phyloP scores from a whole-genome alignment of 176 grass and related monocot genomes.

The Musa acuminata region DNA sequence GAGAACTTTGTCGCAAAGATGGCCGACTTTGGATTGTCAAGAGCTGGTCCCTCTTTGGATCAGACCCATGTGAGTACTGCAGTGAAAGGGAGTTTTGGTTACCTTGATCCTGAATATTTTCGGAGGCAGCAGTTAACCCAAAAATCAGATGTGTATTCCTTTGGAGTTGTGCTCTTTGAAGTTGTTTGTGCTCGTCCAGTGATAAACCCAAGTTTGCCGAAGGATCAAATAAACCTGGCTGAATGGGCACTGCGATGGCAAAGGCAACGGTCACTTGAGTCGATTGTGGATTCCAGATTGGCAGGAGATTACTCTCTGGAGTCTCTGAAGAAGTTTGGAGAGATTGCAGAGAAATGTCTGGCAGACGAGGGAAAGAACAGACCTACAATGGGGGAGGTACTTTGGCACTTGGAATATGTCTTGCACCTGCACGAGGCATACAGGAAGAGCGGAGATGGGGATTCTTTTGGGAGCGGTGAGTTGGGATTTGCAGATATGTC shows the following conservation, averaged over 20 bases:
- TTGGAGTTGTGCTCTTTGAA: slow-evolving; percentile 93
- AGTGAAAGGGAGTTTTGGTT: slow-evolving; percentile 91
- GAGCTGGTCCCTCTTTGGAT: slow-evolving; percentile 74
- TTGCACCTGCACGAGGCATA: slow-evolving; percentile 85
- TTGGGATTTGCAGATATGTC: slow-evolving; percentile 60
- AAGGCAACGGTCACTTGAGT: slow-evolving; percentile 68
- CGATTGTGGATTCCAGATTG: slow-evolving; percentile 53
- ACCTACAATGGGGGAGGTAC: slow-evolving; percentile 74
- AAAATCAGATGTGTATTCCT: slow-evolving; percentile 96
- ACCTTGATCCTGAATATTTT: slow-evolving; percentile 92
- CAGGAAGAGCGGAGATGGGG: slow-evolving; percentile 49
- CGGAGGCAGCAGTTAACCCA: slow-evolving; percentile 83
- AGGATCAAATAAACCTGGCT: slow-evolving; percentile 93
- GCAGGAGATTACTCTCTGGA: slow-evolving; percentile 70
- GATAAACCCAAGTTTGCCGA: slow-evolving; percentile 72
- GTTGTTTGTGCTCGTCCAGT: slow-evolving; percentile 75
- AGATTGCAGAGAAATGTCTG: slow-evolving; percentile 89
- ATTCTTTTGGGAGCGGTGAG: slow-evolving; percentile 75
- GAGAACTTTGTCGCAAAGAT: slow-evolving; percentile 90
- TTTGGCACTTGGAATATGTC: slow-evolving; percentile 95
- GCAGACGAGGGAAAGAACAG: slow-evolving; percentile 76
- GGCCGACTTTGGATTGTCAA: slow-evolving; percentile 91
- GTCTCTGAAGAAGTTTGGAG: slow-evolving; percentile 86
- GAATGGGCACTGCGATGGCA: slow-evolving; percentile 97
- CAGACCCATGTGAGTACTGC: slow-evolving; percentile 97